Base-by-base conservation (phyloP, 2,329 filamentous ascomycete species). In the Fusarium sp. region DNA sequence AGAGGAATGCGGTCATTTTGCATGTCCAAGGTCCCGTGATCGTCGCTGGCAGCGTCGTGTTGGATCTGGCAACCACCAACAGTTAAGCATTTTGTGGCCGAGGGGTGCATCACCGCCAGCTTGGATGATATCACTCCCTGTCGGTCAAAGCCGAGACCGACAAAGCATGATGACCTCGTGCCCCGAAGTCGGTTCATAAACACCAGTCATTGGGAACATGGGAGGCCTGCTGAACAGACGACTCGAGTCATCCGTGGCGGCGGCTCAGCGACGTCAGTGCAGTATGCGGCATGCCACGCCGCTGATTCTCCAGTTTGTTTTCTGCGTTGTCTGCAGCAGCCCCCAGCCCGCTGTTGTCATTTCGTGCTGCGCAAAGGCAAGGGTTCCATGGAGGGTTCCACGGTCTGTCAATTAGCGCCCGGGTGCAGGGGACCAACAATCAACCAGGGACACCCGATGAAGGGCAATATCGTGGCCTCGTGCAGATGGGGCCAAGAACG, bases 171-270 rank as follows among this genome's bases (percentile, higher is more conserved):
- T 65, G 45, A 27, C 21, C 35, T 47, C 46, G 57, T 64, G 61
- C 55, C 50, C 61, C 56, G 61, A 64, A 49, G 35, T 25, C 45
- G 45, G 56, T 49, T 25, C 37, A 56, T 29, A 44, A 47, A 52
- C 54, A 45, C 61, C 52, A 62, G 61, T 58, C 11, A 13, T 29
- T 58, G 61, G 52, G 46, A 57, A 38, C 38, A 42, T 38, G 45
- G 19, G 61, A 65, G 48, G 61, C 58, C 52, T 48, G 61, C 52
- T 48, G 61, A 42, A 42, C 31, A 33, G 23, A 15, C 32, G 36
- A 27, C 17, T 65, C 51, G 57, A 65, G 57, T 57, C 52, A 64
- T 62, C 52, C 38, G 52, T 65, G 61, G 61, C 51, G 61, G 61
- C 61, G 61, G 61, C 61, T 64, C 61, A 65, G 61, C 36, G 49